phyloP scores from a whole-genome alignment of 169 alveolate genomes.

The Eimeria sp. region DNA sequence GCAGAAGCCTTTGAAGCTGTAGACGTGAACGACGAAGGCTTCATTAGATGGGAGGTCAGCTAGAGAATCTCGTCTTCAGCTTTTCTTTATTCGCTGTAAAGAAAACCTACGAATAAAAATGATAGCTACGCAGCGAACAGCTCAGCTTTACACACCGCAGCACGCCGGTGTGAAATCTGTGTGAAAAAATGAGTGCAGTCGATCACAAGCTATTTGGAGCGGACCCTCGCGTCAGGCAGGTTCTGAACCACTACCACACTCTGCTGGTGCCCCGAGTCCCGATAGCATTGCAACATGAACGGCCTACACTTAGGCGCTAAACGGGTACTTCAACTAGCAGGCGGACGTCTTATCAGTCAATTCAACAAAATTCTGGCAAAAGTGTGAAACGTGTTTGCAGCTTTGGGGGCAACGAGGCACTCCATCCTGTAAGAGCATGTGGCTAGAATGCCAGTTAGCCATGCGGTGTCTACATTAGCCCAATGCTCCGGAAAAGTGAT shows the following conservation, averaged over 20 bases:
- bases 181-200: slow-evolving; percentile 43
- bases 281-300: not conserved
- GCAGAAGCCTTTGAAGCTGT: slow-evolving; percentile 70
- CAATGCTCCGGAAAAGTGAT: not conserved
- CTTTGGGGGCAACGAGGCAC: slow-evolving; percentile 52
- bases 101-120: not conserved
- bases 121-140: not conserved
- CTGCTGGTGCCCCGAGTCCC: not conserved
- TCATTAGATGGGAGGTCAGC: slow-evolving; percentile 69
- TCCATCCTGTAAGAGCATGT: slow-evolving; percentile 17
- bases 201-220: slow-evolving; percentile 60
- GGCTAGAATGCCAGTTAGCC: not conserved
- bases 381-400: slow-evolving; percentile 17
- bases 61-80: not conserved
- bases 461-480: not conserved
- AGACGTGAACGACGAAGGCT: slow-evolving; percentile 67
- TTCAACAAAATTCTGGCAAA: not conserved
- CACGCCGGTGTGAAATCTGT: not conserved
- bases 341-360: not conserved
- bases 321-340: not conserved
- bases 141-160: not conserved
- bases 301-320: not conserved
- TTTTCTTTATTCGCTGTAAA: not conserved
- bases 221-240: slow-evolving; percentile 79
- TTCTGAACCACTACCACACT: slow-evolving; percentile 65